Conservation (phyloP, 352 stramenopile genomes). For the Pythium dissimile region DNA sequence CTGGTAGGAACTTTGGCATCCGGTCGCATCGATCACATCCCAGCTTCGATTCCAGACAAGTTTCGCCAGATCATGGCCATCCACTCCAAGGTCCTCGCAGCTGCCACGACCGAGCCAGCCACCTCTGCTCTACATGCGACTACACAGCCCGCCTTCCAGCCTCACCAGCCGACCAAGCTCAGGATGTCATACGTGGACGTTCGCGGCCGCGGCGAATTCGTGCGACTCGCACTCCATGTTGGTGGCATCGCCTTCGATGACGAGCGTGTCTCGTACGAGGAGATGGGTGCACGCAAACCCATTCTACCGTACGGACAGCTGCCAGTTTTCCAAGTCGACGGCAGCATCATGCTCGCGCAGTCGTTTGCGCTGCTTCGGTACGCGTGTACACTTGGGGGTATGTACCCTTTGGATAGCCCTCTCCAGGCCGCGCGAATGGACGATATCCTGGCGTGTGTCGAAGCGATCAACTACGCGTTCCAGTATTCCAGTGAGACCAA, state of each 20-base stretch:
- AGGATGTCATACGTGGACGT: conserved; percentile 34
- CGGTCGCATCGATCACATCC: not conserved
- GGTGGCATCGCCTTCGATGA: conserved; percentile 32
- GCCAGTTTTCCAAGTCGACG: conserved; percentile 28
- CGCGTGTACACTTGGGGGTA: conserved; percentile 18
- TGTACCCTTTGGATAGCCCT: conserved; percentile 21
- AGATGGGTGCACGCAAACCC: conserved; percentile 23
- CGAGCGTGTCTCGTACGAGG: conserved; percentile 22
- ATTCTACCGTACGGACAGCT: conserved; percentile 30
- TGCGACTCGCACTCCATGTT: conserved; percentile 22
- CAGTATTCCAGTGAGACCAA: conserved; percentile 22
- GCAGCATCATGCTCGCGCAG: conserved; percentile 14
- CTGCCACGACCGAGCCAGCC: not conserved
- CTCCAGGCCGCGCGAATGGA: not conserved
- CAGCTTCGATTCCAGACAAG: not conserved
- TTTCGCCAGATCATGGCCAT: not conserved
- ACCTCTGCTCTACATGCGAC: not conserved
- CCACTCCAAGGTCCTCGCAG: conserved; percentile 6
- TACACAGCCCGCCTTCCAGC: no score
- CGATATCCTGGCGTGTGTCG: conserved; percentile 12
- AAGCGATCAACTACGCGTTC: conserved; percentile 22
- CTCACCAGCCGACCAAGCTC: not conserved
- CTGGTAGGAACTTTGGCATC: conserved; percentile 1
- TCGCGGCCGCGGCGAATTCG: conserved; percentile 20
- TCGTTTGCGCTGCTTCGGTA: conserved; percentile 28